Evolutionary conservation across 371 early-diverging fungal genomes (phyloP).

Genomic region (Rhizoclosmatium hyalinum): DNA sequence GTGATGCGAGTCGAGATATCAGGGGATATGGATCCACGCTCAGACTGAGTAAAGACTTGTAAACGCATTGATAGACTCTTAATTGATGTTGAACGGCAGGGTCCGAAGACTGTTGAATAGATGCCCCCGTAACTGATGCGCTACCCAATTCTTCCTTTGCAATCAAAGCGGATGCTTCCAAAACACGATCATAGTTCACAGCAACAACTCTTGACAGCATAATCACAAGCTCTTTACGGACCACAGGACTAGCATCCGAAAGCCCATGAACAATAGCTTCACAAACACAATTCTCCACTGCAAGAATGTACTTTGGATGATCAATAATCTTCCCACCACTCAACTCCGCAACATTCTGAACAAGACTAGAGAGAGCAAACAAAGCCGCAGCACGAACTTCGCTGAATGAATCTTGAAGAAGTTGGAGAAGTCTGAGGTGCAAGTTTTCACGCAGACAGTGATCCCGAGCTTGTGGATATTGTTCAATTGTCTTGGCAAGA

Average conservation of each 20-base stretch:
- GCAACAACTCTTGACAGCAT: slow-evolving; percentile 73
- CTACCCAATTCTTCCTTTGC: slow-evolving; percentile 26
- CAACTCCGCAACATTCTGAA: slow-evolving; percentile 72
- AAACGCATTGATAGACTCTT: slow-evolving; percentile 67
- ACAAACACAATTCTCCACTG: slow-evolving; percentile 74
- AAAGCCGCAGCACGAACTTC: slow-evolving; percentile 88
- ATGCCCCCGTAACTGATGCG: not conserved
- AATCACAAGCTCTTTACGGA: slow-evolving; percentile 80
- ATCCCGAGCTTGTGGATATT: slow-evolving; percentile 76
- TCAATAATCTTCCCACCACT: slow-evolving; percentile 57
- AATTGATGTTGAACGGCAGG: slow-evolving; percentile 32
- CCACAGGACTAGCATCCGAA: slow-evolving; percentile 82
- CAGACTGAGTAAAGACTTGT: slow-evolving; percentile 79
- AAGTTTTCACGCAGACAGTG: slow-evolving; percentile 73
- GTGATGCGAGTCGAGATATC: slow-evolving; percentile 68
- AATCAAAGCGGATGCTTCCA: slow-evolving; percentile 70
- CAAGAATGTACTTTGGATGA: slow-evolving; percentile 38
- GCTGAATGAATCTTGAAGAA: slow-evolving; percentile 75
- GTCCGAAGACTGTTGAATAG: not conserved
- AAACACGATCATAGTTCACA: slow-evolving; percentile 66
- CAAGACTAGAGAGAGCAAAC: slow-evolving; percentile 78
- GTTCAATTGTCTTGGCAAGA: slow-evolving; percentile 85
- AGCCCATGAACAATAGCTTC: slow-evolving; percentile 68
- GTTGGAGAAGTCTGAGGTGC: slow-evolving; percentile 69
- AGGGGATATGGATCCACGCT: slow-evolving; percentile 80